phyloP scores from a whole-genome alignment of 345 rosid genomes.

The Arabis alpina region DNA sequence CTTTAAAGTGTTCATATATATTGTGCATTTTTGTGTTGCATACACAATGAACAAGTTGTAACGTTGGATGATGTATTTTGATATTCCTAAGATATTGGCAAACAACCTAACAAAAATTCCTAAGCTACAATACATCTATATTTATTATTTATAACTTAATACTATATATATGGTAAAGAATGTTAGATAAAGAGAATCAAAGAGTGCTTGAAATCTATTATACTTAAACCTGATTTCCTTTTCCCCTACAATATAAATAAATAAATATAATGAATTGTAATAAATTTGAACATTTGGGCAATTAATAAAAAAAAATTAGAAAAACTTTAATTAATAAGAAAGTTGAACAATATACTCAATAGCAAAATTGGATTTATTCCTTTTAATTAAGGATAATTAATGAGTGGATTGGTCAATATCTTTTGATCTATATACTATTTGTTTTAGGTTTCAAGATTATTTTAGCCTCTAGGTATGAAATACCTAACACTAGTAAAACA shows the following conservation, averaged over 20 bases:
- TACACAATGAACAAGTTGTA: slow-evolving; percentile 9
- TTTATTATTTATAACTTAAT: too few species aligned
- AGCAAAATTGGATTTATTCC: neutral
- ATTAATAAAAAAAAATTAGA: too few species aligned
- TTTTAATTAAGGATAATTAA: neutral
- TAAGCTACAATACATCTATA: too few species aligned
- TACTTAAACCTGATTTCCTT: slow-evolving; percentile 11
- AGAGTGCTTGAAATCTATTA: neutral
- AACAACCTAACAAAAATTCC: too few species aligned
- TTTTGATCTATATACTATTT: neutral
- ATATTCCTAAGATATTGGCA: too few species aligned
- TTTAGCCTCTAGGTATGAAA: neutral
- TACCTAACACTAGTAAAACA: neutral
- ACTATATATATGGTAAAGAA: too few species aligned
- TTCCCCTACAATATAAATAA: too few species aligned
- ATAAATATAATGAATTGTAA: too few species aligned
- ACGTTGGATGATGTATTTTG: slow-evolving; percentile 16
- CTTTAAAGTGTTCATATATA: neutral
- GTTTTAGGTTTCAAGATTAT: neutral
- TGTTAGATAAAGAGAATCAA: too few species aligned
- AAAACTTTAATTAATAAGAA: neutral
- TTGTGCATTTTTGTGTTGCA: slow-evolving; percentile 20
- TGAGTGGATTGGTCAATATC: neutral
- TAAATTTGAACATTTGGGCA: neutral
- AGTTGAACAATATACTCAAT: neutral